Percentiles rank a stretch among this genome's conserved stretches.
Conservation (phyloP, 768 basidiomycete species). For the Mycena kentingensis region DNA sequence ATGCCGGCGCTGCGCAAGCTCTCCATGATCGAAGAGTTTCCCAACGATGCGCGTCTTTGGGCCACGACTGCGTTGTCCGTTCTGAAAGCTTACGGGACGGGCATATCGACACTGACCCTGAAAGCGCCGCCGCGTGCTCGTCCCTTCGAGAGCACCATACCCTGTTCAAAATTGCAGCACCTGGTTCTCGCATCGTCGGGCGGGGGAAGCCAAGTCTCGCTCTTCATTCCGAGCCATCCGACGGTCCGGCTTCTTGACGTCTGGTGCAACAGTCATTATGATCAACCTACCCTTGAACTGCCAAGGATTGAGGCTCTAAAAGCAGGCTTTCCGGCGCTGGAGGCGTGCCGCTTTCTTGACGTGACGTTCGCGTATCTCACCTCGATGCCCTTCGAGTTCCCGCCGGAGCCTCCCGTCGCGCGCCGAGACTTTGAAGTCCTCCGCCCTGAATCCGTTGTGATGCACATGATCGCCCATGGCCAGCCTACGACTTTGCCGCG, state of each 20-base stretch:
- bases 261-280: not conserved
- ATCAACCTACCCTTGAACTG: not conserved
- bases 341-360: constrained; percentile 1
- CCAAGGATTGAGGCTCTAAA: not conserved
- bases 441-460: not conserved
- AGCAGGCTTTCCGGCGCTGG: constrained; percentile 3
- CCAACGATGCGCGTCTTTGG: not conserved
- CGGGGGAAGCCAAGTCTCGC: not conserved
- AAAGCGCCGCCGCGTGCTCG: not conserved
- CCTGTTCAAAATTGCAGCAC: not conserved
- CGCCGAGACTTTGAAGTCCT: not conserved
- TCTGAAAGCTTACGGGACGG: not conserved
- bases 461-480: not conserved
- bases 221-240: not conserved
- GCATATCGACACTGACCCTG: not conserved
- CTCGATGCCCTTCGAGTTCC: not conserved
- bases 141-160: no score
- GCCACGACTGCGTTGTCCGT: not conserved
- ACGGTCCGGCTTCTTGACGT: not conserved
- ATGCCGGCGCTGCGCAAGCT: not conserved
- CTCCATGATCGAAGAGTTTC: not conserved
- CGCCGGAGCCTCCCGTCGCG: not conserved
- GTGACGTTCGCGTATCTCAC: not conserved
- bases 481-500: no score
- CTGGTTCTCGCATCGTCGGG: not conserved